These are phyloP conservation scores for Venturiaceae sp. DNA, from an alignment of 2,329 filamentous ascomycete species.

Conservation along the genomic window DNA sequence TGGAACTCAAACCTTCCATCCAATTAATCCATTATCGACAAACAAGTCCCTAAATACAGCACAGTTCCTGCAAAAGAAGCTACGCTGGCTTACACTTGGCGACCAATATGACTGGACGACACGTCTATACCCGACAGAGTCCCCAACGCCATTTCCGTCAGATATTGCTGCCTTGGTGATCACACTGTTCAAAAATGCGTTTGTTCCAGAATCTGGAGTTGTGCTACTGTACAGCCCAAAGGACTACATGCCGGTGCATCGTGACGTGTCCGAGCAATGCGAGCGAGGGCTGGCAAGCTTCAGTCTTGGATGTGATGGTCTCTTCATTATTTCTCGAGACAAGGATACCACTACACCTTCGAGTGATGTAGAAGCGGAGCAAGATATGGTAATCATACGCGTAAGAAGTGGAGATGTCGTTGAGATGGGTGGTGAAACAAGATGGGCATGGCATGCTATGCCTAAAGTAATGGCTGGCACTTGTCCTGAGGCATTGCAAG, in stretches of 20 bases:
- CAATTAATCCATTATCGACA: slow-evolving; percentile 31
- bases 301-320: slow-evolving; percentile 78
- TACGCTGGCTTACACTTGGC: slow-evolving; percentile 91
- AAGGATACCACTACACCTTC: neutral
- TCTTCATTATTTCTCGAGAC: slow-evolving; percentile 71
- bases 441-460: slow-evolving; percentile 93
- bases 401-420: slow-evolving; percentile 80
- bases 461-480: slow-evolving; percentile 74
- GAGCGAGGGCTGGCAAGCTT: slow-evolving; percentile 72
- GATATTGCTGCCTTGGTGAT: slow-evolving; percentile 63
- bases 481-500: slow-evolving; percentile 62
- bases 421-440: slow-evolving; percentile 72
- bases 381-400: slow-evolving; percentile 38
- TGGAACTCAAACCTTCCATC: slow-evolving; percentile 50
- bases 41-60: slow-evolving; percentile 65
- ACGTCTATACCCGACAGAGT: slow-evolving; percentile 62
- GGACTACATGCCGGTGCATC: slow-evolving; percentile 85
- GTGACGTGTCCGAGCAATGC: slow-evolving; percentile 83
- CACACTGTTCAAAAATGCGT: slow-evolving; percentile 45
- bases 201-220: slow-evolving; percentile 65
- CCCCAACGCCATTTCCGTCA: slow-evolving; percentile 61
- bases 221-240: slow-evolving; percentile 87
- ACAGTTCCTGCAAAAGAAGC: slow-evolving; percentile 65
- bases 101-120: slow-evolving; percentile 95
- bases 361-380: neutral